phyloP scores from a whole-genome alignment of 306 rosid genomes.

The Benincasa hispida region DNA sequence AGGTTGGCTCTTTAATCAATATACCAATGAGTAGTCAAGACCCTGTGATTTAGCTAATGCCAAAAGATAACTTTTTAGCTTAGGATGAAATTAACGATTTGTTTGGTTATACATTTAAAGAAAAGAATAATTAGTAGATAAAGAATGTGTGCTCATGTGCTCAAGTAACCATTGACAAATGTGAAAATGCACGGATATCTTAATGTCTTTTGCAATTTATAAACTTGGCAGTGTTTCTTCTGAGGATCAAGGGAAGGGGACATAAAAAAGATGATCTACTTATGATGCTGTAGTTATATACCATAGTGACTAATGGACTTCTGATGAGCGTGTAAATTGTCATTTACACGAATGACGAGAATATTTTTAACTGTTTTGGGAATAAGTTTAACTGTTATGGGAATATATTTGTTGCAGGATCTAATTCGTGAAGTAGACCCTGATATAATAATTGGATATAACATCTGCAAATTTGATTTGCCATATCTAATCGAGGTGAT shows the following conservation, averaged over 20 bases:
- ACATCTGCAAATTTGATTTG: conserved; percentile 94
- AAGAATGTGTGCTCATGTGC: not conserved
- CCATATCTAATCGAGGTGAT: conserved; percentile 89
- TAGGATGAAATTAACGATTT: not conserved
- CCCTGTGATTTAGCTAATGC: not conserved
- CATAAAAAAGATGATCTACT: not conserved
- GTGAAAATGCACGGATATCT: not conserved
- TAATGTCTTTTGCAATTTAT: not conserved
- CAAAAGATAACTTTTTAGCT: not conserved
- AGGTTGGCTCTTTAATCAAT: not conserved
- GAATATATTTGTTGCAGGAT: conserved; percentile 42
- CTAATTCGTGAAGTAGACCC: conserved; percentile 81
- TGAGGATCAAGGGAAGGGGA: not conserved
- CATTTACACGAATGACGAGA: not conserved
- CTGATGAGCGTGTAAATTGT: not conserved
- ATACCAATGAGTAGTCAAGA: not conserved
- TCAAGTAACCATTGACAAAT: not conserved
- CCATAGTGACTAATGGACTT: not conserved
- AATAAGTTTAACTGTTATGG: conserved; percentile 17
- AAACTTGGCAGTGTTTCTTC: not conserved
- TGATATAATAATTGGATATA: conserved; percentile 94
- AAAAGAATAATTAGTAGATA: not conserved
- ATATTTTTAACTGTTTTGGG: conserved; percentile 10
- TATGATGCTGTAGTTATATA: not conserved
- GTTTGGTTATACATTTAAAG: not conserved